phyloP scores from a whole-genome alignment of 257 asterid genomes.

The Orobanche coerulescens region DNA sequence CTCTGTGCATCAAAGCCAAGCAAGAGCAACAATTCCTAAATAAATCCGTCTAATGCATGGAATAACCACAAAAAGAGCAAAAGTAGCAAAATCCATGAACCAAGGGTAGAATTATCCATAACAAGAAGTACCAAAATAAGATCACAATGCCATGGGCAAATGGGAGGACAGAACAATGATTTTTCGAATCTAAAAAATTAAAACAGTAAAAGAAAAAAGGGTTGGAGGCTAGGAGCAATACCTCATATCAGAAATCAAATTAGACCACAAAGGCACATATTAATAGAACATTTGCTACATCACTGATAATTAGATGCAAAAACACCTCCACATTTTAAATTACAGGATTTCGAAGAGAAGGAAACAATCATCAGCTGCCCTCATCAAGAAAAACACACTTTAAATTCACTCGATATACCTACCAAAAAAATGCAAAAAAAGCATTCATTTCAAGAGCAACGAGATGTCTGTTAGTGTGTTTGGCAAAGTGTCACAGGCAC shows the following conservation, averaged over 20 bases:
- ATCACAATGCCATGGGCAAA: background rate
- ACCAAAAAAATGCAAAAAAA: conserved; percentile 1
- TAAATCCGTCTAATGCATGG: background rate
- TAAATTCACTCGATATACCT: background rate
- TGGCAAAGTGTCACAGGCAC: too few relatives aligned
- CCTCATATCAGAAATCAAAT: background rate
- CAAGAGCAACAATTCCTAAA: conserved; percentile 8
- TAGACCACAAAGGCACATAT: background rate
- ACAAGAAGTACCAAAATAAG: conserved; percentile 9
- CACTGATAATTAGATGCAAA: background rate
- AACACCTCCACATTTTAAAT: conserved; percentile 3
- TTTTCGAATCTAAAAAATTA: background rate
- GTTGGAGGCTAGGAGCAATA: conserved; percentile 5
- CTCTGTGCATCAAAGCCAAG: conserved; percentile 42
- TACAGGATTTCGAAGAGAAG: background rate
- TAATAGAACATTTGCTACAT: background rate
- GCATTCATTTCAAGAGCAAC: conserved; percentile 6
- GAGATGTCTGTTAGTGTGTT: too few relatives aligned
- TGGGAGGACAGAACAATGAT: background rate
- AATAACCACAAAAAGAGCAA: conserved; percentile 1
- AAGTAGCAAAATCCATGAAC: conserved; percentile 13
- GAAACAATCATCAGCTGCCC: background rate
- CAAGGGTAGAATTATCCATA: background rate
- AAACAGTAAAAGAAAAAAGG: background rate
- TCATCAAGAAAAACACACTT: conserved; percentile 1